Evolutionary conservation across 2,329 filamentous ascomycete species (phyloP).

Genomic region (Talaromyces sp.): DNA sequence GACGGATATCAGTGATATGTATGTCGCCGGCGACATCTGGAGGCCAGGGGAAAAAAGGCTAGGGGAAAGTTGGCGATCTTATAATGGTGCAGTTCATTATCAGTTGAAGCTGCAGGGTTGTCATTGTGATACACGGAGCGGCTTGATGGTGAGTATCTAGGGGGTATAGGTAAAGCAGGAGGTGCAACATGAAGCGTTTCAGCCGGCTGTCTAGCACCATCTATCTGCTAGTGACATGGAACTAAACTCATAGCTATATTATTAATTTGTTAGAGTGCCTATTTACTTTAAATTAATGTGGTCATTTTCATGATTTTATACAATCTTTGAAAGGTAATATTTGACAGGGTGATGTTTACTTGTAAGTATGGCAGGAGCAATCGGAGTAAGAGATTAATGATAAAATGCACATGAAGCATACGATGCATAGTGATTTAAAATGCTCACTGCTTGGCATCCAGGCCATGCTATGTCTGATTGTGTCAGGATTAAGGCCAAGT

Average conservation of each 20-base stretch:
- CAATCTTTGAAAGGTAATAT: too few relatives aligned
- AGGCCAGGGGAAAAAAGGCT: too few relatives aligned
- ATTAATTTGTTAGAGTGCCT: not conserved
- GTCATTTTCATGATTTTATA: too few relatives aligned
- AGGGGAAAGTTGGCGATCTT: not conserved
- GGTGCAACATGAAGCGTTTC: constrained; percentile 7
- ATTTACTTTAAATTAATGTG: not conserved
- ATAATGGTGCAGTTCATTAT: not conserved
- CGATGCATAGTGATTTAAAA: too few relatives aligned
- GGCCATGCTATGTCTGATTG: too few relatives aligned
- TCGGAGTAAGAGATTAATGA: too few relatives aligned
- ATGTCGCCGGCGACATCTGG: not conserved
- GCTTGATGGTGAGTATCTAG: not conserved
- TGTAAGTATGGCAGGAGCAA: too few relatives aligned
- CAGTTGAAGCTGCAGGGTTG: not conserved
- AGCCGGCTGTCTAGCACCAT: not conserved
- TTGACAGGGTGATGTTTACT: too few relatives aligned
- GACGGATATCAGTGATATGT: not conserved
- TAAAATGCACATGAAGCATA: too few relatives aligned
- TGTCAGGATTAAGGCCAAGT: too few relatives aligned
- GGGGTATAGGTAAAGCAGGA: constrained; percentile 4
- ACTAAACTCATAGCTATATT: not conserved
- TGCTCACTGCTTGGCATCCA: too few relatives aligned
- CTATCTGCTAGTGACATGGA: not conserved
- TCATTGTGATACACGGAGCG: not conserved